Evolutionary conservation across 768 basidiomycete genomes (phyloP), one percentile per base, ranked within the genome.

Genomic region (Termitomyces sp.): DNA sequence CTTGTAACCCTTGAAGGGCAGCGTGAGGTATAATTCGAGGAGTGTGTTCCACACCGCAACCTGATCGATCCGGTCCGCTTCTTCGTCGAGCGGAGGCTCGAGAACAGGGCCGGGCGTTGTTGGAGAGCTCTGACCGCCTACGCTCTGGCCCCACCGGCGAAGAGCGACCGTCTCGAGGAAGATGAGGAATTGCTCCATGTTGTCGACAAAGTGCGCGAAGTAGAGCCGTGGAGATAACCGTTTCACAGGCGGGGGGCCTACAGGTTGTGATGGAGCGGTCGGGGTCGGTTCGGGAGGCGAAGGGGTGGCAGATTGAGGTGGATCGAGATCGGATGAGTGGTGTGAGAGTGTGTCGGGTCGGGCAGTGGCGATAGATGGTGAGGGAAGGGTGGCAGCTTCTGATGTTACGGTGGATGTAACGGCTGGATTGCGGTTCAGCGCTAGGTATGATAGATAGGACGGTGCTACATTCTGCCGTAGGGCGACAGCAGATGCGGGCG

Each of bases 141-240:
- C 76, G 21, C 72, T 77, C 68, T 96, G 92, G 5, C 83, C 83
- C 92, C 93, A 98, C 8, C 93, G 78, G 25, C 84, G 78, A 40
- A 73, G 65, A 2, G 93, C 91, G 31, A 98, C 89, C 6, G 86
- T 85, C 72, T 98, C 95, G 9, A 99, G 80, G 69, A 98, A 98
- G 1, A 82, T 77, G 40, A 92, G 79, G 62, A 99, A 96, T 55
- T 91, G 83, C 2, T 77, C 78, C 57, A 89, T 84, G 63, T 95
- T 92, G 65, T 96, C 92, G 37, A 97, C 87, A 61, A 97, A 98
- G 68, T 97, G 93, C 0, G 94, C 87, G 66, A 98, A 98, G 70
- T 93, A 98, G 32, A 89, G 75, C 4, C 87, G 76, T 0, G 95
- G 94, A 0, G 93, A 94, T 0, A 93, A 89, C 0, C 80, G 75